phyloP scores from a whole-genome alignment of 164 flowering plant species.

The Umbilicus rupestris region DNA sequence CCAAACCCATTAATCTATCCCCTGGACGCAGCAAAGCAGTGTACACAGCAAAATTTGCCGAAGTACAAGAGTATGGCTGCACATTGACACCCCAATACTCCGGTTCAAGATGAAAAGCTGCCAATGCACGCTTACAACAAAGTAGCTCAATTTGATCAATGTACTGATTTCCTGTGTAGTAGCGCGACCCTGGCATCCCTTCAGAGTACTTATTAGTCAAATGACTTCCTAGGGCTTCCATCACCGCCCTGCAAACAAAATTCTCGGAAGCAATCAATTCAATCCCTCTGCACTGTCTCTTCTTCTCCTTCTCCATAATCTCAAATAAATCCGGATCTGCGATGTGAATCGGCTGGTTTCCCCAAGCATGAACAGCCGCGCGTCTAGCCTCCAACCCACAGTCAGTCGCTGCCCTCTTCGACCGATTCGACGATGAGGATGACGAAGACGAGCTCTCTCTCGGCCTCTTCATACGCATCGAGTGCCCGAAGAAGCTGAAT shows the following conservation, averaged over 20 bases:
- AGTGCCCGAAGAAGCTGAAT: constrained; percentile 26
- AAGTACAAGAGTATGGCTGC: constrained; percentile 84
- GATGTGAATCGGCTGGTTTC: constrained; percentile 22
- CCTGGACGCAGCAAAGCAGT: constrained; percentile 70
- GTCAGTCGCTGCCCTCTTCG: constrained; percentile 16
- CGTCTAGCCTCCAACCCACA: constrained; percentile 26
- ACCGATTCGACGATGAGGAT: constrained; percentile 12
- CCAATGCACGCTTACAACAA: constrained; percentile 62
- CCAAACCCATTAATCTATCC: constrained; percentile 90
- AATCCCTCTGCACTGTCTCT: constrained; percentile 33
- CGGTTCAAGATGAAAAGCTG: constrained; percentile 56
- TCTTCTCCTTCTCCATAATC: constrained; percentile 36
- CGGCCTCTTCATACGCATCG: constrained; percentile 23
- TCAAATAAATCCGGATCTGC: constrained; percentile 28
- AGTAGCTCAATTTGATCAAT: constrained; percentile 75
- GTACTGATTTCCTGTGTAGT: constrained; percentile 59
- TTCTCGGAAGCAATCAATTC: constrained; percentile 68
- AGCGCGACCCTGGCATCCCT: constrained; percentile 58
- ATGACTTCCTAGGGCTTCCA: constrained; percentile 65
- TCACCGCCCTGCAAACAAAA: constrained; percentile 54
- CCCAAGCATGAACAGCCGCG: constrained; percentile 22
- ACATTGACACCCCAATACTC: constrained; percentile 87
- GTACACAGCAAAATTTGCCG: constrained; percentile 82
- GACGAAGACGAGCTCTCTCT: constrained; percentile 26
- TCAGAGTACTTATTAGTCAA: constrained; percentile 66